Evolutionary conservation across 2,329 filamentous ascomycete species (phyloP).

Genomic region (Verticillium albo-atrum): DNA sequence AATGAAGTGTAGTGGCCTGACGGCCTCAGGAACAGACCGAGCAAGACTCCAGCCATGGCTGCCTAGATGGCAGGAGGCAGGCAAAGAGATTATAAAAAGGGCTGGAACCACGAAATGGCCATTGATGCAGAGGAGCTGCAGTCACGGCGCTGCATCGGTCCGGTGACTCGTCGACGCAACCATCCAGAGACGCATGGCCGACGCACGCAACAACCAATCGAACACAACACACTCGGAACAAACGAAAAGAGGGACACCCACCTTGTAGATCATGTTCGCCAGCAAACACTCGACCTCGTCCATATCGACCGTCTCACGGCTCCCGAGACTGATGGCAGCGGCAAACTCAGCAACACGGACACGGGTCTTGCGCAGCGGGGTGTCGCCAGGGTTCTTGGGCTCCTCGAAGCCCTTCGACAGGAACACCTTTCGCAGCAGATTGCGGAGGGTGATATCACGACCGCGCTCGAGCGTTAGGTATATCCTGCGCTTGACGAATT

Average conservation of each 20-base stretch:
- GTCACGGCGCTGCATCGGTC: background rate
- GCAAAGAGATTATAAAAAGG: constrained; percentile 1
- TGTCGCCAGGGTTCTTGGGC: constrained; percentile 60
- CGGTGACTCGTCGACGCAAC: background rate
- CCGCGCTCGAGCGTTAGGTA: constrained; percentile 92
- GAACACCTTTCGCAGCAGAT: constrained; percentile 89
- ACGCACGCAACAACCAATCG: background rate
- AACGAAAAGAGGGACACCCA: constrained; percentile 31
- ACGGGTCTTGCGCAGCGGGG: constrained; percentile 66
- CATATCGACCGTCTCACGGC: constrained; percentile 63
- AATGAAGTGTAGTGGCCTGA: background rate
- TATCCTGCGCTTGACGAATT: constrained; percentile 88
- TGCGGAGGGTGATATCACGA: constrained; percentile 86
- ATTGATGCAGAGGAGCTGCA: background rate
- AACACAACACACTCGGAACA: background rate
- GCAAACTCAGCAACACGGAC: constrained; percentile 81
- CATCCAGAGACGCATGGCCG: background rate
- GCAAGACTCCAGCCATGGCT: background rate
- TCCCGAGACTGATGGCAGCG: constrained; percentile 74
- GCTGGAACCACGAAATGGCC: background rate
- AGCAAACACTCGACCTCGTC: constrained; percentile 96
- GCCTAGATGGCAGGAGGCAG: background rate
- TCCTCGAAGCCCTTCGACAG: constrained; percentile 78
- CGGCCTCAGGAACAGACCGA: background rate
- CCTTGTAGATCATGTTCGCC: constrained; percentile 98